Evolutionary conservation across 108 stramenopile genomes (phyloP).

Genomic region (Nitzschia sp.): DNA sequence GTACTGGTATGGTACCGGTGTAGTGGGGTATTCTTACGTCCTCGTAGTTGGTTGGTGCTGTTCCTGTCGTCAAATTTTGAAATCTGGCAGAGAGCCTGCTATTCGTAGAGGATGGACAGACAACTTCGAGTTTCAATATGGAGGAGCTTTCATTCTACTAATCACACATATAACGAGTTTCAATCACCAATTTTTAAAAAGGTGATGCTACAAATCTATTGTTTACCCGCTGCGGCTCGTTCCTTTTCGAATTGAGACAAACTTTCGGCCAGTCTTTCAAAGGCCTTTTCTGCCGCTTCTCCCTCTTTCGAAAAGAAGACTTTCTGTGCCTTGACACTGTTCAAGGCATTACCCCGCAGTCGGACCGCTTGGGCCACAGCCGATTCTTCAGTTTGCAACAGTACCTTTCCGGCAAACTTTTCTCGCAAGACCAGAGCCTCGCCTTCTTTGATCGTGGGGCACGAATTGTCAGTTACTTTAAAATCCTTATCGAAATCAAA

Average conservation of each 20-base stretch:
- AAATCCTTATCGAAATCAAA: conserved; percentile 89
- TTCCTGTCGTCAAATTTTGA: no score
- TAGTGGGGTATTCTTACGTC: no score
- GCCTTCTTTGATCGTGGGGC: conserved; percentile 42
- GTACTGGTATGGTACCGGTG: no score
- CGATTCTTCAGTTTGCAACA: conserved; percentile 75
- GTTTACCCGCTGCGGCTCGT: conserved; percentile 19
- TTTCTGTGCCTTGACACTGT: conserved; percentile 76
- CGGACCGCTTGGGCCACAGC: conserved; percentile 73
- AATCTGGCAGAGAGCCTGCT: no score
- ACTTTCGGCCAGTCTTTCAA: conserved; percentile 63
- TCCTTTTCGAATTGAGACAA: conserved; percentile 71
- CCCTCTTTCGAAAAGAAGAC: conserved; percentile 59
- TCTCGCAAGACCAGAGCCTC: conserved; percentile 67
- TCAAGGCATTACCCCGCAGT: conserved; percentile 75
- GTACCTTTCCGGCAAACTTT: conserved; percentile 84
- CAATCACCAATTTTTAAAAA: no score
- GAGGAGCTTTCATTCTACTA: no score
- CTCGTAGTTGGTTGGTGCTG: no score
- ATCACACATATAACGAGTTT: no score
- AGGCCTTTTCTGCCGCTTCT: conserved; percentile 52
- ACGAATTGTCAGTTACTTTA: conserved; percentile 72
- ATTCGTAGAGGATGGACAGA: no score
- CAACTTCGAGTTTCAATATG: no score
- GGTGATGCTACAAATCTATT: no score